Percentiles rank a stretch among this genome's conserved stretches.
phyloP scores from a whole-genome alignment of 306 rosid species.

The Acacia melanoxylon region DNA sequence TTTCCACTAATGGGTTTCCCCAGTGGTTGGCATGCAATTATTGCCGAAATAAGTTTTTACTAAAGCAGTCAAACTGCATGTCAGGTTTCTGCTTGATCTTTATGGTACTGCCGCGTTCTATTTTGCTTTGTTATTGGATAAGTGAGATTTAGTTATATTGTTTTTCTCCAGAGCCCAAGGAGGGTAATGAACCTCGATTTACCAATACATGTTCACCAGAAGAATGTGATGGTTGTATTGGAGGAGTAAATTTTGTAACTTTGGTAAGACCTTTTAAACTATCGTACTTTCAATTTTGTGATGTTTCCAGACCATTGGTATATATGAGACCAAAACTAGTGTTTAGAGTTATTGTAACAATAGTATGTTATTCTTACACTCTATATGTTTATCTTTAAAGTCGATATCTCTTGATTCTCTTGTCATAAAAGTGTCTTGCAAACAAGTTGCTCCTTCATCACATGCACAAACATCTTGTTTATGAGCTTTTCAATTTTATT shows the following conservation, averaged over 20 bases:
- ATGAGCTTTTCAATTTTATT: not conserved
- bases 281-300: slow-evolving; percentile 20
- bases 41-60: slow-evolving; percentile 43
- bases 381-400: not conserved
- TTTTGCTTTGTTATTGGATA: slow-evolving; percentile 13
- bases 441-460: slow-evolving; percentile 9
- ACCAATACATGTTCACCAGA: slow-evolving; percentile 30
- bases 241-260: slow-evolving; percentile 83
- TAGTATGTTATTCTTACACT: not conserved
- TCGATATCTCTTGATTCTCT: slow-evolving; percentile 7
- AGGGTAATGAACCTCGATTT: slow-evolving; percentile 26
- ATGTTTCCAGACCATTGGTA: slow-evolving; percentile 14
- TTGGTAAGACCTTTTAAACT: slow-evolving; percentile 56
- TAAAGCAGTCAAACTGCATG: slow-evolving; percentile 26
- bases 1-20: slow-evolving; percentile 61
- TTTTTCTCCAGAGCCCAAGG: slow-evolving; percentile 43
- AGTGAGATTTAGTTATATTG: slow-evolving; percentile 15
- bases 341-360: slow-evolving; percentile 8
- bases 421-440: not conserved
- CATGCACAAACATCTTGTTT: not conserved
- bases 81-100: slow-evolving; percentile 52
- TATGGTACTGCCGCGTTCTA: slow-evolving; percentile 12
- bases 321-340: slow-evolving; percentile 8
- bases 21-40: slow-evolving; percentile 70
- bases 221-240: slow-evolving; percentile 56